Evolutionary conservation across 768 basidiomycete species (phyloP).

Genomic region (Russula virescens): DNA sequence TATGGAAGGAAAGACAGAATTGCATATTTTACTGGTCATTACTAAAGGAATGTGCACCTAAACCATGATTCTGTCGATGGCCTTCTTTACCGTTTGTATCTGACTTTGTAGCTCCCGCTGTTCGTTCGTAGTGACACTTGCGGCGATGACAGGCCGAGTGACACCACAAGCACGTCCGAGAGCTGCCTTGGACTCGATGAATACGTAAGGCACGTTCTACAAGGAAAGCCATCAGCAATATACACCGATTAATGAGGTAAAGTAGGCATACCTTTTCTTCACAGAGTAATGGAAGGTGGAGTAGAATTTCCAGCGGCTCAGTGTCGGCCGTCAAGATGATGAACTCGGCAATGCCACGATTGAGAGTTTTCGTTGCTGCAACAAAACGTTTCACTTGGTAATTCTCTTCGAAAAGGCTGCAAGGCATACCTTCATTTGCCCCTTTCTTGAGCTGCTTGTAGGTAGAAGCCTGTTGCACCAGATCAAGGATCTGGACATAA

Average conservation of each 20-base stretch:
- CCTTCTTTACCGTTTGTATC: slow-evolving; percentile 79
- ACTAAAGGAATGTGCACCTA: slow-evolving; percentile 23
- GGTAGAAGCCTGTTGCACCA: slow-evolving; percentile 92
- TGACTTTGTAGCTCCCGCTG: slow-evolving; percentile 85
- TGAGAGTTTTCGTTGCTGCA: slow-evolving; percentile 93
- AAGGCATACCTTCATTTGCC: slow-evolving; percentile 85
- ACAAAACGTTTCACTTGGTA: not conserved
- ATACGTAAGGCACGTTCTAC: slow-evolving; percentile 96
- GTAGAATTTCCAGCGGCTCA: slow-evolving; percentile 94
- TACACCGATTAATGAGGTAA: not conserved
- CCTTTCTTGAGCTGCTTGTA: slow-evolving; percentile 99
- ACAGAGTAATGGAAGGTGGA: slow-evolving; percentile 94
- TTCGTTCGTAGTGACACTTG: slow-evolving; percentile 95
- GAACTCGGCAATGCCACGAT: slow-evolving; percentile 96
- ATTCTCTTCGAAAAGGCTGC: not conserved
- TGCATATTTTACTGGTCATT: not conserved
- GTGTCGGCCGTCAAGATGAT: slow-evolving; percentile 96
- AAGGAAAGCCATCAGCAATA: not conserved
- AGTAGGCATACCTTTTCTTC: slow-evolving; percentile 82
- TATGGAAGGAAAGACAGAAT: not conserved
- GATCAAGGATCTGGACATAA: slow-evolving; percentile 73
- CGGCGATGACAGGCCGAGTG: slow-evolving; percentile 89
- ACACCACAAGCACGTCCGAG: slow-evolving; percentile 96
- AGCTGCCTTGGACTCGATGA: slow-evolving; percentile 91
- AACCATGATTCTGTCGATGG: slow-evolving; percentile 64